phyloP scores from a whole-genome alignment of 306 rosid species.

The Gillenia trifoliata region DNA sequence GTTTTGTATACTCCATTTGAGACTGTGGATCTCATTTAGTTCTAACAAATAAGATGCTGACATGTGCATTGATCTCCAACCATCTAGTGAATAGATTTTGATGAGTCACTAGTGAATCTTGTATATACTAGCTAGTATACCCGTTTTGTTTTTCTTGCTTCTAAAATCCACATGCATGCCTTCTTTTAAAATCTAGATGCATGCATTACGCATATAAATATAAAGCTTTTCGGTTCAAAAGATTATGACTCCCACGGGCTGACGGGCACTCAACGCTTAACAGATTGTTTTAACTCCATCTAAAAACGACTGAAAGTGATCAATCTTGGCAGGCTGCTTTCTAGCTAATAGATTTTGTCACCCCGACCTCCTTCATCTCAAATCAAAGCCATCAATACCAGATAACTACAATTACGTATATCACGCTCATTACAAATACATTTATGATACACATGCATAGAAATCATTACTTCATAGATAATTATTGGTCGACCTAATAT shows the following conservation, averaged over 20 bases:
- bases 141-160: not conserved
- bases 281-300: not conserved
- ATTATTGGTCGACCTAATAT: too few species aligned
- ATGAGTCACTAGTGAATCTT: not conserved
- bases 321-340: constrained; percentile 1
- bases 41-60: not conserved
- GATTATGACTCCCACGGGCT: not conserved
- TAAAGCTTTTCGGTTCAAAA: not conserved
- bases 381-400: not conserved
- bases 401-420: not conserved
- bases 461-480: too few species aligned
- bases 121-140: not conserved
- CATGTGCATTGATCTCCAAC: too few species aligned
- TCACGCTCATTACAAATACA: not conserved
- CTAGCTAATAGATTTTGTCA: not conserved
- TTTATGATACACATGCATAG: not conserved
- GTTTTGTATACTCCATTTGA: too few species aligned
- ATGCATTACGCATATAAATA: not conserved
- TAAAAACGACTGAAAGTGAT: not conserved
- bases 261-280: not conserved
- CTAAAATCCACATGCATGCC: not conserved
- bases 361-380: not conserved
- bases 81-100: not conserved
- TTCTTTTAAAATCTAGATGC: not conserved
- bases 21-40: too few species aligned